Evolutionary conservation across 192 early-diverging fungal species (phyloP).

Genomic region (Geosiphon pyriformis): DNA sequence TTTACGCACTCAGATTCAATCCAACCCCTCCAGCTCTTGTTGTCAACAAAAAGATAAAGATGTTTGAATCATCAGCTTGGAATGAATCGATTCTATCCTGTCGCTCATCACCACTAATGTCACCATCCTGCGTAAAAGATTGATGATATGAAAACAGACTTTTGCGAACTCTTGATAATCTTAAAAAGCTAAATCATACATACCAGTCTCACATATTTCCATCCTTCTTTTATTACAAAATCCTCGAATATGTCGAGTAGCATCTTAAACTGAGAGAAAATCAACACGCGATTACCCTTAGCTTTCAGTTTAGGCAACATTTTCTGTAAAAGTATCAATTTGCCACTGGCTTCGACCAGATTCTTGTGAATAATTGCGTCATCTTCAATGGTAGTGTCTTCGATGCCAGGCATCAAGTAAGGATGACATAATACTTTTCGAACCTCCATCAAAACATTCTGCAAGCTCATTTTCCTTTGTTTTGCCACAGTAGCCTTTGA

Average conservation of each 20-base stretch:
- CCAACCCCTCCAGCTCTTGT: conserved; percentile 76
- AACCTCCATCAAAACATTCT: conserved; percentile 60
- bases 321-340: conserved; percentile 56
- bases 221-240: conserved; percentile 49
- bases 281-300: conserved; percentile 58
- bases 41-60: conserved; percentile 62
- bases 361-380: conserved; percentile 39
- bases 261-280: conserved; percentile 86
- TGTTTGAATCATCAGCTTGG: conserved; percentile 54
- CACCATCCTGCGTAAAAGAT: conserved; percentile 45
- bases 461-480: conserved; percentile 26
- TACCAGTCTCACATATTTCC: conserved; percentile 55
- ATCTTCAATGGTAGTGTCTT: conserved; percentile 32
- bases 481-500: conserved; percentile 31
- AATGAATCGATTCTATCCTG: conserved; percentile 59
- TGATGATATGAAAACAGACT: neutral
- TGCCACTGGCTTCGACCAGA: conserved; percentile 62
- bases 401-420: conserved; percentile 55
- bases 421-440: conserved; percentile 71
- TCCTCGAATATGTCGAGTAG: conserved; percentile 79
- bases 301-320: conserved; percentile 63
- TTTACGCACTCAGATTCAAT: conserved; percentile 50
- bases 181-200: neutral
- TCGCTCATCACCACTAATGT: conserved; percentile 41
- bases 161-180: neutral